Conservation (phyloP, 345 rosid species). For the Eucalyptus sp. region DNA sequence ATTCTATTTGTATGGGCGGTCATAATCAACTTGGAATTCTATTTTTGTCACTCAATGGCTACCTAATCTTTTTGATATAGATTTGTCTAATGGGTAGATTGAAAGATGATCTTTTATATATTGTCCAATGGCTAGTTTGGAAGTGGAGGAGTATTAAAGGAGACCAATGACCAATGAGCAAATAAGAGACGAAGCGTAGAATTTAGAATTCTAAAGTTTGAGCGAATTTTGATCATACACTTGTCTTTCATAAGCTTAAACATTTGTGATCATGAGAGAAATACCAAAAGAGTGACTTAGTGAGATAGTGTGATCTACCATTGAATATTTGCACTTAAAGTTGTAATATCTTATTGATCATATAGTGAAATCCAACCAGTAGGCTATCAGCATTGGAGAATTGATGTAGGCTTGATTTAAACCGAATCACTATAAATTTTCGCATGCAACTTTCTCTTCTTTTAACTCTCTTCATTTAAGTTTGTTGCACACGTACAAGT, state of each 20-base stretch:
- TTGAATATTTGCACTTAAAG: fast-evolving
- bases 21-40: fast-evolving
- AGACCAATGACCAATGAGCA: fast-evolving
- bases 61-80: fast-evolving
- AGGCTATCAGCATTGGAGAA: fast-evolving
- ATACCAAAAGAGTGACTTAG: too few relatives aligned
- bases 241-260: too few relatives aligned
- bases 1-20: fast-evolving
- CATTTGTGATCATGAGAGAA: too few relatives aligned
- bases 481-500: fast-evolving
- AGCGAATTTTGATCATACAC: fast-evolving
- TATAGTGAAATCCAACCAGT: too few relatives aligned
- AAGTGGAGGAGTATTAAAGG: fast-evolving
- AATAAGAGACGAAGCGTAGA: fast-evolving
- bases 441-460: too few relatives aligned
- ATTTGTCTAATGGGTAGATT: too few relatives aligned
- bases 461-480: too few relatives aligned
- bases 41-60: fast-evolving
- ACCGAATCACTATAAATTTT: fast-evolving
- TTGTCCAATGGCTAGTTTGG: fast-evolving
- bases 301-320: too few relatives aligned
- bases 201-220: too few relatives aligned
- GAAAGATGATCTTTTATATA: too few relatives aligned
- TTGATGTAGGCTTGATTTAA: fast-evolving
- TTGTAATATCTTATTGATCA: too few relatives aligned